Evolutionary conservation across 2,329 filamentous ascomycete genomes (phyloP).

Genomic region (Hysterium pulicare): DNA sequence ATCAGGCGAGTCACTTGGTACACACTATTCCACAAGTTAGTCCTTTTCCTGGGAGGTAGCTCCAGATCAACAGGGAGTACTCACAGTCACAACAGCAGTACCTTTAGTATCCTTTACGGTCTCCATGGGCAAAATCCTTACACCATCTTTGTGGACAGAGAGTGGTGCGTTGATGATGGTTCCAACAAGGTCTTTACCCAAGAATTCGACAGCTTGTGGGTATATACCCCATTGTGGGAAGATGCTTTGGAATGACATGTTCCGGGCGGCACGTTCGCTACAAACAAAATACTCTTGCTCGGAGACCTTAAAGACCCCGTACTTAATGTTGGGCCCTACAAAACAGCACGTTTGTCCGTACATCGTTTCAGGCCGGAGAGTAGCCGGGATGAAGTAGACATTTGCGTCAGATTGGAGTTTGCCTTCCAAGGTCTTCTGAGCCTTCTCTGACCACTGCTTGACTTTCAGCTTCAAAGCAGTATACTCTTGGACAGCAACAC

Average conservation of each 20-base stretch:
- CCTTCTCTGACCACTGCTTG: conserved; percentile 79
- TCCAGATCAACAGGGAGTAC: conserved; percentile 45
- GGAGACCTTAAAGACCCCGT: conserved; percentile 77
- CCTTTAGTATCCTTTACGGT: conserved; percentile 89
- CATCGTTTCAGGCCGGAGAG: conserved; percentile 94
- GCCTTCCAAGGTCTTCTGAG: conserved; percentile 66
- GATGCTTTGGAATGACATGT: conserved; percentile 93
- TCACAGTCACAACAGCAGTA: conserved; percentile 83
- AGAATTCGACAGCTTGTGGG: conserved; percentile 70
- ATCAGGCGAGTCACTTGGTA: conserved; percentile 93
- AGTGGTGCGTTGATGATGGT: conserved; percentile 88
- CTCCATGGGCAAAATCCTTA: conserved; percentile 93
- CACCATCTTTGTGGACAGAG: conserved; percentile 72
- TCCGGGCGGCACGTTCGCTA: conserved; percentile 78
- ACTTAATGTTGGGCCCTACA: conserved; percentile 82
- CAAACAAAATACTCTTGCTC: conserved; percentile 73
- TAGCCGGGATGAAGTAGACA: conserved; percentile 88
- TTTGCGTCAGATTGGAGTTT: conserved; percentile 76
- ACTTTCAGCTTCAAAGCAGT: conserved; percentile 88
- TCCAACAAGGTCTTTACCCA: conserved; percentile 78
- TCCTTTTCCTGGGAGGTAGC: too few species aligned
- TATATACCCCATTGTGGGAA: conserved; percentile 74
- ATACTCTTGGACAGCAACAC: conserved; percentile 84
- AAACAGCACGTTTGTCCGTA: conserved; percentile 97
- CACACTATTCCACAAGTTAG: too few species aligned